phyloP scores from a whole-genome alignment of 306 rosid species.

The Castanea mollissima region DNA sequence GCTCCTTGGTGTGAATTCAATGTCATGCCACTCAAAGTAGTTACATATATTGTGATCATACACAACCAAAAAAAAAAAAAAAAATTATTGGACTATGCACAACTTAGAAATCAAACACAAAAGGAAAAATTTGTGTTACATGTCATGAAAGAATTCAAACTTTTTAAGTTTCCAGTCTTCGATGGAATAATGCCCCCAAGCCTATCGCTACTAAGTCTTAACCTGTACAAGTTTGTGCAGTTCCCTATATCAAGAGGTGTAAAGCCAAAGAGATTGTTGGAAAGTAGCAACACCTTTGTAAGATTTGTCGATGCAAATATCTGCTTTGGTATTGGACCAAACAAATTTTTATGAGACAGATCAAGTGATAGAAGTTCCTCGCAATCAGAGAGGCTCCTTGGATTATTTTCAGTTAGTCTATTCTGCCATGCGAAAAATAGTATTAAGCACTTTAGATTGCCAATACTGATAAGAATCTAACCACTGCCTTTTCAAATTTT shows the following conservation, averaged over 20 bases:
- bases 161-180: conserved; percentile 61
- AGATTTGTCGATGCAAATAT: conserved; percentile 58
- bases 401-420: conserved; percentile 63
- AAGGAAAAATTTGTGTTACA: background rate
- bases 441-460: conserved; percentile 67
- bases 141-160: conserved; percentile 51
- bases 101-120: no score
- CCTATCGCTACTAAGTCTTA: conserved; percentile 59
- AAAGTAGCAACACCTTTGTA: conserved; percentile 61
- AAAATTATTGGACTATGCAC: no score
- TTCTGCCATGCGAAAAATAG: conserved; percentile 77
- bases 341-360: conserved; percentile 61
- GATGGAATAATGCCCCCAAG: conserved; percentile 67
- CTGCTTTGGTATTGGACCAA: conserved; percentile 62
- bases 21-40: no score
- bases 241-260: conserved; percentile 78
- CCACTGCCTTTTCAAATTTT: no score
- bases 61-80: no score
- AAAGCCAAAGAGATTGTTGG: conserved; percentile 71
- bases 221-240: conserved; percentile 61
- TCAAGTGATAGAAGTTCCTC: conserved; percentile 65
- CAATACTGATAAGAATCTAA: conserved; percentile 45
- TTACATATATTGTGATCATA: no score
- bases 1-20: no score
- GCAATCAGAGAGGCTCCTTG: conserved; percentile 66